phyloP scores from a whole-genome alignment of 208 protist species.

The Trypanosoma scelopori region DNA sequence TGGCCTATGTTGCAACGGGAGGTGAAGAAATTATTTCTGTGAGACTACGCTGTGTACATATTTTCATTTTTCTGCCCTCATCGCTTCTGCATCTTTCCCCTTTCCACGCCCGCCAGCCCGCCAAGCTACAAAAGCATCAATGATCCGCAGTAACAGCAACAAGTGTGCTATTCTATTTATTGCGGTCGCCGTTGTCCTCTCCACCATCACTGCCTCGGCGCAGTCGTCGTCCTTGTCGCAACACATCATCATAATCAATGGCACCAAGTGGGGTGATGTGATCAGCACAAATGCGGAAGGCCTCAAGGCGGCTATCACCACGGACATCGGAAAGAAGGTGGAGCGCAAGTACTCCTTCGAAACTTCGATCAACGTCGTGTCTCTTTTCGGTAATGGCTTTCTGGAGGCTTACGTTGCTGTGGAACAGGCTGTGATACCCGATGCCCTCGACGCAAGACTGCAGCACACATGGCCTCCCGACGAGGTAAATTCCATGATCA shows the following conservation, averaged over 20 bases:
- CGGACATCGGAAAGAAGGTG: conserved; percentile 11
- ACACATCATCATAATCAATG: conserved; percentile 15
- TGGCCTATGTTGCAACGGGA: too few relatives aligned
- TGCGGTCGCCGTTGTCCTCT: conserved; percentile 6
- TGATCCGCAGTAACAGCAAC: neutral
- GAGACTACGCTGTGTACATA: too few relatives aligned
- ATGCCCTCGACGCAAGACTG: neutral
- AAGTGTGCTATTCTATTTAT: neutral
- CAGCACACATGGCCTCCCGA: conserved; percentile 26
- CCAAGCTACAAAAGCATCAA: neutral
- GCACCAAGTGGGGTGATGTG: conserved; percentile 8
- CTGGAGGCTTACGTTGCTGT: conserved; percentile 16
- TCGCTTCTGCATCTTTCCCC: neutral
- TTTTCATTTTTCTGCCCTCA: conserved; percentile 9
- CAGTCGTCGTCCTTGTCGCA: conserved; percentile 3
- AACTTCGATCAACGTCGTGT: conserved; percentile 14
- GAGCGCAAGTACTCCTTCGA: conserved; percentile 14
- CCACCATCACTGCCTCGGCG: neutral
- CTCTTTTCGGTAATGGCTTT: neutral
- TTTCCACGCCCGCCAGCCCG: neutral
- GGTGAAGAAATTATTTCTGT: too few relatives aligned
- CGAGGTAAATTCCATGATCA: conserved; percentile 27
- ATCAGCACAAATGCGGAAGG: neutral
- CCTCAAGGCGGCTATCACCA: conserved; percentile 5
- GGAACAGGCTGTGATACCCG: neutral